Evolutionary conservation across 1,284 basidiomycete species (phyloP), one percentile per base, ranked within the genome.

Genomic region (Earliella scabrosa): DNA sequence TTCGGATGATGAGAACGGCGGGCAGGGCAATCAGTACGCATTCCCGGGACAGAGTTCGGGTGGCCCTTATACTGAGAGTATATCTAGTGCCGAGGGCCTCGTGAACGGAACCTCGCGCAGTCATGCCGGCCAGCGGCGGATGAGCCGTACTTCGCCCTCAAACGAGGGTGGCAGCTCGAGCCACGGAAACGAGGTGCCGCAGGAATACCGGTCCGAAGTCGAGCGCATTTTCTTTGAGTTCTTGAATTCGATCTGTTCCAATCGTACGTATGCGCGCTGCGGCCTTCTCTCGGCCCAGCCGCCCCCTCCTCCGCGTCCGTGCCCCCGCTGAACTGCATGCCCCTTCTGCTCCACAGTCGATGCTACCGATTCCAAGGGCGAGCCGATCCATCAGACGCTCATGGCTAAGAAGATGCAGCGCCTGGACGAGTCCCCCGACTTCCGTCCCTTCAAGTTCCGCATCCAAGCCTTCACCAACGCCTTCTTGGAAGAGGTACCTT

Each of bases 351-450:
- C 66, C 60, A 48, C 67, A 97, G 95, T 98, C 73, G 95, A 98
- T 56, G 90, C 92, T 16, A 91, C 87, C 45, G 97, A 99, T 71
- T 82, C 86, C 46, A 97, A 98, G 72, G 97, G 97, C 54, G 97
- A 99, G 72, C 88, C 92, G 45, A 94, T 99, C 53, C 97, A 99
- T 73, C 97, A 99, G 76, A 95, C 95, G 38, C 82, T 99, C 64
- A 99, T 98, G 97, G 92, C 96, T 1, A 95, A 95, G 78, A 97
- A 97, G 80, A 97, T 98, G 96, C 91, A 94, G 66, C 87, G 93
- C 45, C 78, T 98, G 52, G 95, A 97, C 71, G 96, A 98, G 76
- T 95, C 93, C 44, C 87, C 90, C 44, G 97, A 98, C 75, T 99
- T 97, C 75, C 86, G 97, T 26, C 97, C 97, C 18, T 99, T 99